Base-by-base conservation (phyloP, 441 rosid species). In the Syzygium syzygioides region DNA sequence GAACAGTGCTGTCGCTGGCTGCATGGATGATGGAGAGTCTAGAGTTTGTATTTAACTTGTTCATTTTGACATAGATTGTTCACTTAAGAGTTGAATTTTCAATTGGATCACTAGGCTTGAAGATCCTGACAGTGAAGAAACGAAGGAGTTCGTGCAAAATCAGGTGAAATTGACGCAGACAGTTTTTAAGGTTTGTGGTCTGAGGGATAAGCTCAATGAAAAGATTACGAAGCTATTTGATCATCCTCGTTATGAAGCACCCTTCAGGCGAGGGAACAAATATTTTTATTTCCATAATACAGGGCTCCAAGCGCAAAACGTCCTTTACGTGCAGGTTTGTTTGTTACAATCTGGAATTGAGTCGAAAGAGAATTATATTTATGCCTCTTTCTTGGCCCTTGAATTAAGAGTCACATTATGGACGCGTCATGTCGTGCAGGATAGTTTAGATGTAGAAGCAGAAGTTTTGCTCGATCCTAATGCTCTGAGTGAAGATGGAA, bases 401-500 rank as follows among this genome's bases (percentile, higher is more conserved):
- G 30, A 34, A 9, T 88, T 88, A 34, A 45, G 17, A 52, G 37
- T 41, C 13, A 5, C 10, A 23, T 37, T 23, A 23, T 6, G 18
- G n/a, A 76, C 10, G 52, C 52, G 25, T 76, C 2, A 0, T 2
- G 26, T 41, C 18, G 13, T 92, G 56, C 90, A 98, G 98, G 96
- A 95, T 93, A 89, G 94, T 91, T 91, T 98, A 86, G 96, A 96
- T 85, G 97, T 93, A 88, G 94, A 95, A 88, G 90, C 96, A 8
- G 95, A 93, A 92, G 98, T 94, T 52, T 93, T 98, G 93, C 96
- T 98, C 85, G 98, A 98, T 92, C 99, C 99, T 10, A 98, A 98
- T 91, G 85, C 90, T 55, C 96, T 98, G 3, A 95, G 99, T 56
- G 94, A 93, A 57, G 99, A 98, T 89, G 99, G 99, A 90, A 97